Evolutionary conservation across 306 rosid genomes (phyloP).

Genomic region (Dalbergia cochinchinensis): DNA sequence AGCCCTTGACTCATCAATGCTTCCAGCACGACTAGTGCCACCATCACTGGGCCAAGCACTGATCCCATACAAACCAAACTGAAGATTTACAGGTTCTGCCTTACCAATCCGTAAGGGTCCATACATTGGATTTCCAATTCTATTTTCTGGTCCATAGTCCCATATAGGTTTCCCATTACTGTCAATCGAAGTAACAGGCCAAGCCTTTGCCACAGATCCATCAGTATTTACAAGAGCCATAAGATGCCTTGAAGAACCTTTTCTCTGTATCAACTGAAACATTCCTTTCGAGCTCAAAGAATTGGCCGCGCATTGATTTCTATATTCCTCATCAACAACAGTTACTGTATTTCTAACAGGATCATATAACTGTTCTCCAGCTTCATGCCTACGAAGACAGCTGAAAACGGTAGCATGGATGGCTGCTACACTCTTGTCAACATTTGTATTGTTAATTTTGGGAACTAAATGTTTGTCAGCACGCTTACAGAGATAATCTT

Average conservation of each 20-base stretch:
- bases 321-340: conserved; percentile 82
- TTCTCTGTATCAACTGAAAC: conserved; percentile 86
- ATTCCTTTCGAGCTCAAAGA: conserved; percentile 87
- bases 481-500: conserved; percentile 83
- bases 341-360: conserved; percentile 65
- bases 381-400: conserved; percentile 83
- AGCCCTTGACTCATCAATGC: conserved; percentile 77
- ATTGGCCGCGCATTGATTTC: conserved; percentile 82
- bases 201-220: conserved; percentile 88
- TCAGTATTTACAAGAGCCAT: conserved; percentile 89
- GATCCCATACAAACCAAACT: conserved; percentile 84
- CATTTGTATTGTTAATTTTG: conserved; percentile 86
- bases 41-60: conserved; percentile 87
- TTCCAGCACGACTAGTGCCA: conserved; percentile 81
- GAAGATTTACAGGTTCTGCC: conserved; percentile 83
- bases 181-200: conserved; percentile 83
- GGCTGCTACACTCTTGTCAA: conserved; percentile 91
- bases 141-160: conserved; percentile 56
- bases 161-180: conserved; percentile 66
- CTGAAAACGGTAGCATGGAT: conserved; percentile 90
- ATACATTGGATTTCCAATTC: conserved; percentile 55
- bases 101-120: conserved; percentile 62
- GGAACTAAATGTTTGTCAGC: conserved; percentile 94
- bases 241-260: conserved; percentile 83
- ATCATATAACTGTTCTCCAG: conserved; percentile 79